These are phyloP conservation scores for Volvariella surrecta DNA, from an alignment of 1,284 basidiomycete species.

Conservation along the genomic window DNA sequence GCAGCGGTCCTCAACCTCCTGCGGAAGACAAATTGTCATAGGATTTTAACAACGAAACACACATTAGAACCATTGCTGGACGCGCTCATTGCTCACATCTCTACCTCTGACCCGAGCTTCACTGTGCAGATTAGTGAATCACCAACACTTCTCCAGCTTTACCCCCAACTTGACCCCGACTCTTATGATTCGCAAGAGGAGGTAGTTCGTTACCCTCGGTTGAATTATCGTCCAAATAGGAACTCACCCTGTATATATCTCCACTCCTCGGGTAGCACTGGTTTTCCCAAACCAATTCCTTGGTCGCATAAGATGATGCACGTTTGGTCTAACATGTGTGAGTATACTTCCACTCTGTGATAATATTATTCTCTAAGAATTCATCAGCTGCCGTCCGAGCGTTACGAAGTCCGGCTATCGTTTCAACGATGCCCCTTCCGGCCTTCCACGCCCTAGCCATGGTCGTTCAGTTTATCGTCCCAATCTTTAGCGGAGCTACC, in stretches of 20 bases:
- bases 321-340: not conserved
- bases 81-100: conserved; percentile 10
- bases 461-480: conserved; percentile 16
- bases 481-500: conserved; percentile 16
- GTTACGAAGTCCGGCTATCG: conserved; percentile 13
- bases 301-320: not conserved
- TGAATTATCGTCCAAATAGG: no score
- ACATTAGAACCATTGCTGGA: conserved; percentile 15
- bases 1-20: conserved; percentile 18
- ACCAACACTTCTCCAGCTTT: conserved; percentile 16
- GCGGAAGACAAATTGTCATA: conserved; percentile 15
- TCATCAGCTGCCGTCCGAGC: conserved; percentile 13
- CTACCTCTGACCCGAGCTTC: conserved; percentile 8
- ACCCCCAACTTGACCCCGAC: conserved; percentile 21
- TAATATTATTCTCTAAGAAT: conserved; percentile 12
- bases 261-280: conserved; percentile 30
- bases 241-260: conserved; percentile 10
- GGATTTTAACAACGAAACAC: conserved; percentile 14
- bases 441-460: conserved; percentile 25
- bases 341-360: conserved; percentile 6
- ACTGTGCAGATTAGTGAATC: conserved; percentile 15
- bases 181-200: no score
- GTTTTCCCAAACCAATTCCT: conserved; percentile 28
- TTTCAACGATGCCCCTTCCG: conserved; percentile 18
- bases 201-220: no score